Conservation (phyloP, 805 yeast species). For the Ogataea parapolymorpha region DNA sequence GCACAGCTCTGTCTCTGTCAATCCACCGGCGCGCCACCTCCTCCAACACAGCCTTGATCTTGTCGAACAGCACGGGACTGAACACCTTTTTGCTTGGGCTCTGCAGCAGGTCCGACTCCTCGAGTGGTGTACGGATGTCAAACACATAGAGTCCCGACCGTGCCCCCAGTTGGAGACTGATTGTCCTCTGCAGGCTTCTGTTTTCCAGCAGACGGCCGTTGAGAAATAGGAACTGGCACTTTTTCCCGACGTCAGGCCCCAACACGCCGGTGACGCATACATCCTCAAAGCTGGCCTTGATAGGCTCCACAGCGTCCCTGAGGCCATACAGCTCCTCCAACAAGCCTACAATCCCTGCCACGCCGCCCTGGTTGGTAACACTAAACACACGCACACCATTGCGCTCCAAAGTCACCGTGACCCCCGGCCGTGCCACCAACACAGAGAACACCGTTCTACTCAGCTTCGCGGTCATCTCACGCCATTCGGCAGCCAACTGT, state of each 20-base stretch:
- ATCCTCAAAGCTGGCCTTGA: slow-evolving; percentile 28
- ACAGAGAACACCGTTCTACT: slow-evolving; percentile 31
- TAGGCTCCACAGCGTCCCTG: slow-evolving; percentile 23
- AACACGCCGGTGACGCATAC: slow-evolving; percentile 37
- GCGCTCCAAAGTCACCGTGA: slow-evolving; percentile 18
- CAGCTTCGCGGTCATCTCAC: slow-evolving; percentile 28
- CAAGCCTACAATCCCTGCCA: slow-evolving; percentile 3
- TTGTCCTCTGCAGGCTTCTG: slow-evolving; percentile 12
- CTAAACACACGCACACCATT: slow-evolving; percentile 4
- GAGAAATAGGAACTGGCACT: slow-evolving; percentile 43
- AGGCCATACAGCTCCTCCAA: slow-evolving; percentile 29
- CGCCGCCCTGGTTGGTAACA: slow-evolving; percentile 5
- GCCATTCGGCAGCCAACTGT: slow-evolving; percentile 21
- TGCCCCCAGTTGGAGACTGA: slow-evolving; percentile 18
- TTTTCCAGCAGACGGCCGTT: slow-evolving; percentile 38
- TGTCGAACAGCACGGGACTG: slow-evolving; percentile 17
- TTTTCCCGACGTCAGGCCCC: slow-evolving; percentile 35
- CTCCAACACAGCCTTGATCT: neutral
- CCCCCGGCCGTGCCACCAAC: slow-evolving; percentile 26
- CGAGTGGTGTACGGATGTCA: neutral
- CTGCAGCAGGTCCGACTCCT: slow-evolving; percentile 38
- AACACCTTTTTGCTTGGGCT: slow-evolving; percentile 36
- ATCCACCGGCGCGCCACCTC: neutral
- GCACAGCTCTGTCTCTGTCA: neutral
- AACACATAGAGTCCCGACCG: neutral